Conservation (phyloP, 1,139 yeast genomes). For the Blastobotrys ciferrii region DNA sequence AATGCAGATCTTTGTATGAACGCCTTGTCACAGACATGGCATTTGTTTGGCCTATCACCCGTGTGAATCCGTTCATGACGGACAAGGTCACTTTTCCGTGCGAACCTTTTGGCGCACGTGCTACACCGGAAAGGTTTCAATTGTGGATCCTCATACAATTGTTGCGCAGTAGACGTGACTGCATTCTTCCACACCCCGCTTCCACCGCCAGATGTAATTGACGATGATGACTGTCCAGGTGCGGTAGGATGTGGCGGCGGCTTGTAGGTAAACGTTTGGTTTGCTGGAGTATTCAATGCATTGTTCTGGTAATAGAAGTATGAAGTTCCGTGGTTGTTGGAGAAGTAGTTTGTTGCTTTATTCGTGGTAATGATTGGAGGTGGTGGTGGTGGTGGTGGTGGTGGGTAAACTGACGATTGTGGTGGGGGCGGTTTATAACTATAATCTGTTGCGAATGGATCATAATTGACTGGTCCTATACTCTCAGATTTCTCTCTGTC, state of each 20-base stretch:
- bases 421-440: background rate
- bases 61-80: slow-evolving; percentile 77
- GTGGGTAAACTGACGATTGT: background rate
- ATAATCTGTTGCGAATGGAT: background rate
- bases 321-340: too few species aligned
- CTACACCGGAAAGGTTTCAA: slow-evolving; percentile 27
- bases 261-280: too few species aligned
- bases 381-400: slow-evolving; percentile 11
- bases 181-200: background rate
- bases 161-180: background rate
- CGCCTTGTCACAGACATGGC: slow-evolving; percentile 47
- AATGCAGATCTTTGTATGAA: slow-evolving; percentile 70
- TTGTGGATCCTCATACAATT: slow-evolving; percentile 12
- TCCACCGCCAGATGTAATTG: too few species aligned
- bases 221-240: too few species aligned
- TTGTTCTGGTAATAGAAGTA: too few species aligned
- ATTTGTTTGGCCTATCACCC: slow-evolving; percentile 58
- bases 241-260: too few species aligned
- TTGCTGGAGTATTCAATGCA: too few species aligned
- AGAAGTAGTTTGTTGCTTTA: background rate
- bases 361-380: background rate
- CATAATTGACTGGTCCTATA: background rate
- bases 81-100: slow-evolving; percentile 61
- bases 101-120: slow-evolving; percentile 45
- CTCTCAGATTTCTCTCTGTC: background rate